Evolutionary conservation across 192 early-diverging fungal species (phyloP), one percentile per base, ranked within the genome.

Genomic region (Phlyctochytrium planicorne): DNA sequence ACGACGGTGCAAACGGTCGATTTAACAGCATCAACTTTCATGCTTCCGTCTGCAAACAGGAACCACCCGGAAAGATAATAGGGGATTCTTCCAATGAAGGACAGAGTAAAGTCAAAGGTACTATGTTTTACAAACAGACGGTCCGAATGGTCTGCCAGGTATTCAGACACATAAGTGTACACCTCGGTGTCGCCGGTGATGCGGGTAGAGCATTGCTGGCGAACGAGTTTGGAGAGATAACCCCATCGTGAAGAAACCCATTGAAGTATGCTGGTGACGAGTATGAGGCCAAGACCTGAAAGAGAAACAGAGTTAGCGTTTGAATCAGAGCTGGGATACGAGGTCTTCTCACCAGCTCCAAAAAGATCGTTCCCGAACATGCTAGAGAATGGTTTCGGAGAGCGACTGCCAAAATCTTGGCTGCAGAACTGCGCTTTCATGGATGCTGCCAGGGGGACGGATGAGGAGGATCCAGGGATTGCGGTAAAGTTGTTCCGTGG

Each of bases 101-200:
- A 16, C 12, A n/a, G 4, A 12, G 12, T n/a, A 10, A 10, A 27
- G n/a, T 25, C 14, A 14, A 30, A 10, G 35, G 14, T 24, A 27
- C 36, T 27, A 30, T 23, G 34, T 24, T 23, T 30, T 37, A 65
- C 20, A 53, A 27, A n/a, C 20, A 25, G 24, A 29, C 4, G 6
- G 3, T 52, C 36, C 27, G 20, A 3, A 3, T 69, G 34, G 17
- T 62, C 52, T 2, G 68, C 68, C 23, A 63, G 62, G 29, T 34
- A 70, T 23, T 70, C 68, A 20, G 62, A 60, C 30, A 63, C 37
- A 30, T 34, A 62, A 10, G 53, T 24, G 32, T 33, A 62, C 29
- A 52, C 27, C 17, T 63, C 61, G 36, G 52, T 59, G 53, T 62
- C 68, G 10, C 16, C n/a, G 30, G 53, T 61, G 6, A 70, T 31